Conservation (phyloP, 2,329 filamentous ascomycete species). For the Verticillium dahliae region DNA sequence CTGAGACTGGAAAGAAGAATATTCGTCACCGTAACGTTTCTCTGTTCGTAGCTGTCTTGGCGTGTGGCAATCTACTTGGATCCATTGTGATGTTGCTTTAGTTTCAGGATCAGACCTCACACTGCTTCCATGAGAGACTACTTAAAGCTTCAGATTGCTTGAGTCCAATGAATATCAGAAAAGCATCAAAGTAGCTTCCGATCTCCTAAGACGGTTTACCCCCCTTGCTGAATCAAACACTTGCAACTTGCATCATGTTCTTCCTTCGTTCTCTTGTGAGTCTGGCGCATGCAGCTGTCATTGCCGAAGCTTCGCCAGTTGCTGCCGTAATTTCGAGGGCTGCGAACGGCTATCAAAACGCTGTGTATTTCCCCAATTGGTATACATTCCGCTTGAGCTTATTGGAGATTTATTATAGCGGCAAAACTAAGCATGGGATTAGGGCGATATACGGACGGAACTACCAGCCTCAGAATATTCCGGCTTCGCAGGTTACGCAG, state of each 20-base stretch:
- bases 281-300: background rate
- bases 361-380: background rate
- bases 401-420: background rate
- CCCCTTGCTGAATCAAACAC: background rate
- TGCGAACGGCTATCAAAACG: background rate
- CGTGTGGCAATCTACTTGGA: too few species aligned
- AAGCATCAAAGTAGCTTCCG: too few species aligned
- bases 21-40: background rate
- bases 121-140: too few species aligned
- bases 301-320: background rate
- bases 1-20: background rate
- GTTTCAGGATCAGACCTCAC: too few species aligned
- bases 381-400: background rate
- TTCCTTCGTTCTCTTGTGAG: background rate
- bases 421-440: background rate
- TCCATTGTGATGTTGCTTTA: too few species aligned
- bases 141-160: too few species aligned
- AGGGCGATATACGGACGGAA: background rate
- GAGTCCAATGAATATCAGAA: too few species aligned
- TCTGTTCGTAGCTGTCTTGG: background rate
- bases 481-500: background rate
- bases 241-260: background rate
- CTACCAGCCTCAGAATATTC: background rate
- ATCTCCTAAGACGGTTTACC: too few species aligned
- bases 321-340: background rate